phyloP scores from a whole-genome alignment of 1,284 basidiomycete species.

The Ustilago vetiveriae region DNA sequence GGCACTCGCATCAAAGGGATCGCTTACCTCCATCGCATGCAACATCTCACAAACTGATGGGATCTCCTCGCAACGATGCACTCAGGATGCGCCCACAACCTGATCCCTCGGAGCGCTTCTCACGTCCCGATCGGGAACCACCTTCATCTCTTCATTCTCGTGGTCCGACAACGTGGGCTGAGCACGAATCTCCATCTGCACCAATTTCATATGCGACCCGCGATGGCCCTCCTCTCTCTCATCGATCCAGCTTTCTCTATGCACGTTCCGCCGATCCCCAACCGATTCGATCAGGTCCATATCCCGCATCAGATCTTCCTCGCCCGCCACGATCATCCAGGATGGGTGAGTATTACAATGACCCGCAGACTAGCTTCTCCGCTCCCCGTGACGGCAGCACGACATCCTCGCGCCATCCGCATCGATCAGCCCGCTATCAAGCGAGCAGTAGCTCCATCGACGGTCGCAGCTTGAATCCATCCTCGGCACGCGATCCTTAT shows the following conservation, averaged over 20 bases:
- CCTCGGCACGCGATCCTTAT: slow-evolving; percentile 18
- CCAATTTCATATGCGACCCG: background rate
- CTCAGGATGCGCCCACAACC: slow-evolving; percentile 15
- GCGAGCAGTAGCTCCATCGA: background rate
- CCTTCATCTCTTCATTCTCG: slow-evolving; percentile 2
- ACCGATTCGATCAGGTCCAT: slow-evolving; percentile 6
- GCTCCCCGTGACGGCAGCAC: slow-evolving; percentile 3
- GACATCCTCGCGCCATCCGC: slow-evolving; percentile 12
- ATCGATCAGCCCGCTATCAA: slow-evolving; percentile 10
- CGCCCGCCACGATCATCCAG: slow-evolving; percentile 12
- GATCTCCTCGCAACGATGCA: slow-evolving; percentile 9
- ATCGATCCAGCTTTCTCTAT: slow-evolving; percentile 1
- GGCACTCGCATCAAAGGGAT: slow-evolving; percentile 11
- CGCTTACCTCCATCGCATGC: slow-evolving; percentile 11
- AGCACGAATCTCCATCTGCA: slow-evolving; percentile 5
- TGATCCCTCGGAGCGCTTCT: slow-evolving; percentile 10
- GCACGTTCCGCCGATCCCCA: slow-evolving; percentile 5
- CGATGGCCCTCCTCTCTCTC: slow-evolving; percentile 9
- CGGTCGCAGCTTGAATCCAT: slow-evolving; percentile 1
- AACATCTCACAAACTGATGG: slow-evolving; percentile 3
- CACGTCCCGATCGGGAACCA: slow-evolving; percentile 18
- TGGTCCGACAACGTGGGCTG: slow-evolving; percentile 6
- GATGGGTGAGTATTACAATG: slow-evolving; percentile 23
- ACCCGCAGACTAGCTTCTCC: slow-evolving; percentile 1
- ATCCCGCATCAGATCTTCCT: slow-evolving; percentile 25